Evolutionary conservation across 2,329 filamentous ascomycete species (phyloP).

Genomic region (Nigrograna mackinnonii): DNA sequence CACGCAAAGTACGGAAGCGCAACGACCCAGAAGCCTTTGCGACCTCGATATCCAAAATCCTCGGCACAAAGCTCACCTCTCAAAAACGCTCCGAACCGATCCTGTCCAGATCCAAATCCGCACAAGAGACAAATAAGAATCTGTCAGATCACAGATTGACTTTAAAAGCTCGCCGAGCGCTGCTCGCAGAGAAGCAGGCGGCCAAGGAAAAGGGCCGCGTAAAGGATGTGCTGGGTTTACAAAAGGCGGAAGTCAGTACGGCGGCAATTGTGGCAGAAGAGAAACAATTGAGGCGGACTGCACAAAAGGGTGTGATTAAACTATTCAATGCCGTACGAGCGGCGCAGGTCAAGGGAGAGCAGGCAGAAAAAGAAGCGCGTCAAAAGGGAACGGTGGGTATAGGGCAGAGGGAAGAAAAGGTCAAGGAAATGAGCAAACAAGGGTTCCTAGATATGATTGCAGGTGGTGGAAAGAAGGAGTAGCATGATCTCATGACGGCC

Average conservation of each 20-base stretch:
- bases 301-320: slow-evolving; percentile 91
- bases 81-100: slow-evolving; percentile 86
- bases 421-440: slow-evolving; percentile 96
- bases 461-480: slow-evolving; percentile 52
- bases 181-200: slow-evolving; percentile 78
- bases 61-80: slow-evolving; percentile 83
- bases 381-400: slow-evolving; percentile 78
- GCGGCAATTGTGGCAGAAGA: slow-evolving; percentile 69
- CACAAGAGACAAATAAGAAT: slow-evolving; percentile 71
- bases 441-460: slow-evolving; percentile 91
- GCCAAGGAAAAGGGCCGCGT: slow-evolving; percentile 86
- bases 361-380: slow-evolving; percentile 71
- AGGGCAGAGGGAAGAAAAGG: slow-evolving; percentile 76
- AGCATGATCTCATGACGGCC: slow-evolving; percentile 14
- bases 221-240: slow-evolving; percentile 76
- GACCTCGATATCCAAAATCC: slow-evolving; percentile 89
- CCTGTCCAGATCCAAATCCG: slow-evolving; percentile 79
- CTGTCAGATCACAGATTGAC: slow-evolving; percentile 79
- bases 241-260: slow-evolving; percentile 52
- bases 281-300: slow-evolving; percentile 80
- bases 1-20: slow-evolving; percentile 70
- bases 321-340: slow-evolving; percentile 94
- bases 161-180: slow-evolving; percentile 74
- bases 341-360: slow-evolving; percentile 84
- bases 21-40: slow-evolving; percentile 92